Conservation (phyloP, 2,329 filamentous ascomycete genomes). For the Claviceps pusilla region DNA sequence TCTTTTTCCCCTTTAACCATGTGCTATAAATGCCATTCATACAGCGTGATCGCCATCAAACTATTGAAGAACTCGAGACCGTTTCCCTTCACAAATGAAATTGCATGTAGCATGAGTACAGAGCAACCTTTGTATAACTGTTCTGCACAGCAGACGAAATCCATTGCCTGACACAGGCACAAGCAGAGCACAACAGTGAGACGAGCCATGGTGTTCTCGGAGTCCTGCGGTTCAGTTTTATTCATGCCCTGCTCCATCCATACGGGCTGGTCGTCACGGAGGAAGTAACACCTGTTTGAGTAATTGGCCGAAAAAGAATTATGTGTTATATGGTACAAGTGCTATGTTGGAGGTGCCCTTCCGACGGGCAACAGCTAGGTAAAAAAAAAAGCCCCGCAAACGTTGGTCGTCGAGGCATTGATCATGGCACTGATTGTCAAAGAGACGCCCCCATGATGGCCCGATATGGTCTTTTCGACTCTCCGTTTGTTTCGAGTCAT, state of each 20-base stretch:
- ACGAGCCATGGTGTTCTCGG: neutral
- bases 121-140: too few species aligned
- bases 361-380: neutral
- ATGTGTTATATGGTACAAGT: conserved; percentile 1
- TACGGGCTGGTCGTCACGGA: neutral
- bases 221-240: neutral
- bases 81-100: conserved; percentile 51
- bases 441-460: neutral
- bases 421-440: neutral
- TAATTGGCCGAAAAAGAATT: neutral
- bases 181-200: neutral
- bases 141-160: neutral
- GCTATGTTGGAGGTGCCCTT: neutral
- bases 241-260: neutral
- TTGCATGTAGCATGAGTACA: conserved; percentile 49
- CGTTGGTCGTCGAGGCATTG: neutral
- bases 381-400: neutral
- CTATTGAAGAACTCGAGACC: conserved; percentile 59
- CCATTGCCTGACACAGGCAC: neutral
- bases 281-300: neutral
- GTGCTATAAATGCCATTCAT: conserved; percentile 78
- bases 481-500: neutral
- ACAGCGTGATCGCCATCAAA: conserved; percentile 60
- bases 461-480: neutral
- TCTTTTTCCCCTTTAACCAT: too few species aligned